phyloP scores from a whole-genome alignment of 2,329 filamentous ascomycete species.

The Aspergillus uvarum region DNA sequence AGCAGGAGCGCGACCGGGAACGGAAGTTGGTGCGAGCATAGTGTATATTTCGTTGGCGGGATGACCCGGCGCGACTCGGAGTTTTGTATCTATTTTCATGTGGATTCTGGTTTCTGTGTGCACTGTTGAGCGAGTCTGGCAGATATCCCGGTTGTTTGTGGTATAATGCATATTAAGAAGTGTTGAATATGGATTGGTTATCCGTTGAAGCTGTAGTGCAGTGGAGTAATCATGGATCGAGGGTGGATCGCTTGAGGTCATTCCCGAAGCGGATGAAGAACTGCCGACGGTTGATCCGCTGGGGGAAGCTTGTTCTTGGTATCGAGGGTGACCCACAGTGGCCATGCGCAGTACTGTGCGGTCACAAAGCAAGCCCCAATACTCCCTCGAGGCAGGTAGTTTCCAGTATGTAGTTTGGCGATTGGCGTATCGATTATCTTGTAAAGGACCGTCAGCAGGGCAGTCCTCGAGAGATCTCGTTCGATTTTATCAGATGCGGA shows the following conservation, averaged over 20 bases:
- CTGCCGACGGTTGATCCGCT: conserved; percentile 3
- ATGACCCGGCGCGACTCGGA: conserved; percentile 7
- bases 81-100: conserved; percentile 5
- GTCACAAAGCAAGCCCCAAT: no score
- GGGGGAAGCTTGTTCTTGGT: no score
- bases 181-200: no score
- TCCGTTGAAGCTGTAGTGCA: background rate
- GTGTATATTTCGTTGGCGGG: conserved; percentile 12
- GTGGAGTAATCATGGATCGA: no score
- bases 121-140: conserved; percentile 1
- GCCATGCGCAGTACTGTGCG: no score
- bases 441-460: no score
- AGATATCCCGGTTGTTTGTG: conserved; percentile 8
- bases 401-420: no score
- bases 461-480: no score
- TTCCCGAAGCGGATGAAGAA: background rate
- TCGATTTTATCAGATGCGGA: no score
- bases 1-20: conserved; percentile 29
- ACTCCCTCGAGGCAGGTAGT: no score
- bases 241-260: background rate
- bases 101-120: conserved; percentile 12
- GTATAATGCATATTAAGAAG: conserved; percentile 5
- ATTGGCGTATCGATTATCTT: no score
- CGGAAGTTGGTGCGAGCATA: conserved; percentile 27
- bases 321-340: no score